Conservation (phyloP, 2,329 filamentous ascomycete species). For the Penicillium sp. region DNA sequence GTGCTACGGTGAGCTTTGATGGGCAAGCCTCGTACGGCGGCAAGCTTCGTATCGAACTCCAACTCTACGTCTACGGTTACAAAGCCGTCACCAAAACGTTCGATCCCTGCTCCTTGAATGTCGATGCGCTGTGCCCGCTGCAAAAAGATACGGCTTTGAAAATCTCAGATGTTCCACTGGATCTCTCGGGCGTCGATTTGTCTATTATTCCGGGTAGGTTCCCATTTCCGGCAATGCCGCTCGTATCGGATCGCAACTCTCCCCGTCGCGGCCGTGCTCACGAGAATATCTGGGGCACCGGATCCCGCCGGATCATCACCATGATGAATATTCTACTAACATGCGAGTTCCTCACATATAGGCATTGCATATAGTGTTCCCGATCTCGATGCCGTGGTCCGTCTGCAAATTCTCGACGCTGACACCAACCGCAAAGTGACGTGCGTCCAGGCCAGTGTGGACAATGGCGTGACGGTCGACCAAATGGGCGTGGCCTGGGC, state of each 20-base stretch:
- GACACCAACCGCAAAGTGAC: constrained; percentile 10
- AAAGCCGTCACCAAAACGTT: constrained; percentile 67
- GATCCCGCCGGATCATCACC: constrained; percentile 1
- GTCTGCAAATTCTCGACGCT: constrained; percentile 18
- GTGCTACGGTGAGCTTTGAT: constrained; percentile 61
- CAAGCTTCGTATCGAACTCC: constrained; percentile 75
- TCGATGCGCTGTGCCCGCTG: constrained; percentile 83
- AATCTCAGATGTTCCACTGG: constrained; percentile 59
- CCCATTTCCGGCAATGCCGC: neutral
- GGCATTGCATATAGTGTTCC: constrained; percentile 85
- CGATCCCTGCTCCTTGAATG: constrained; percentile 72
- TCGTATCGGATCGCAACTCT: neutral
- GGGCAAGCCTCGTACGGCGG: constrained; percentile 84
- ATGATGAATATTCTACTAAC: neutral
- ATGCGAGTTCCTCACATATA: constrained; percentile 28
- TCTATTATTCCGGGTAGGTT: constrained; percentile 66
- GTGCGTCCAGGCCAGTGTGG: constrained; percentile 43
- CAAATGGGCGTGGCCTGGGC: constrained; percentile 86
- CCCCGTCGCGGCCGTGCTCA: neutral
- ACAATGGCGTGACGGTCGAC: constrained; percentile 62
- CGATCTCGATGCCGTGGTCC: constrained; percentile 44
- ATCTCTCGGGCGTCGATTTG: constrained; percentile 53
- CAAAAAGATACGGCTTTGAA: constrained; percentile 75
- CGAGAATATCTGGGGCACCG: neutral
- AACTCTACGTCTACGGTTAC: constrained; percentile 82